Conservation (phyloP, 2,329 filamentous ascomycete species). For the Microcyclosporella mali region DNA sequence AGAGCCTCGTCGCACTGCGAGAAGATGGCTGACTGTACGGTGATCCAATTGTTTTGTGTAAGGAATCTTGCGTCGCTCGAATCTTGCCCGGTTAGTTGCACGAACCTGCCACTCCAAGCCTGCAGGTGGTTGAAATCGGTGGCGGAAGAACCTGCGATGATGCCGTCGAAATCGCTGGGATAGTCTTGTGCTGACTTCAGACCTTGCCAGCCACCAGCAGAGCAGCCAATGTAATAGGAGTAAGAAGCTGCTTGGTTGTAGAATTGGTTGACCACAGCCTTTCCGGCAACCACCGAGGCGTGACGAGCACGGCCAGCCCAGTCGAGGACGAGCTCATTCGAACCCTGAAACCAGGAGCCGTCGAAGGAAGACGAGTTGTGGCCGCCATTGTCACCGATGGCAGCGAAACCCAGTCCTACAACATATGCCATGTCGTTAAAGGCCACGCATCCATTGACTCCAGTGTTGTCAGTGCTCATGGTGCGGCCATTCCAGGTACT, state of each 20-base stretch:
- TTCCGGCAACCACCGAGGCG: constrained; percentile 28
- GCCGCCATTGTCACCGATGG: constrained; percentile 31
- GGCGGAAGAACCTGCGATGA: constrained; percentile 42
- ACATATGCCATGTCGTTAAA: constrained; percentile 31
- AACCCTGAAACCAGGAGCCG: constrained; percentile 25
- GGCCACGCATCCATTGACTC: constrained; percentile 30
- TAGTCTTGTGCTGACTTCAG: constrained; percentile 42
- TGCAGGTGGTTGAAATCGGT: constrained; percentile 40
- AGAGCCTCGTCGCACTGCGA: constrained; percentile 46
- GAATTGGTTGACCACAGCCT: constrained; percentile 32
- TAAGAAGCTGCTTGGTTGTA: constrained; percentile 36
- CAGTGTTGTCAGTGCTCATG: constrained; percentile 32
- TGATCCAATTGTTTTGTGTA: constrained; percentile 35
- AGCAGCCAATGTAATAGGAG: constrained; percentile 46
- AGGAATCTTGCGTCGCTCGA: constrained; percentile 39
- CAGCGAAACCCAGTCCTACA: constrained; percentile 28
- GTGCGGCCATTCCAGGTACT: constrained; percentile 30
- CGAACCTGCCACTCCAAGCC: constrained; percentile 41
- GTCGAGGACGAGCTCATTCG: constrained; percentile 29
- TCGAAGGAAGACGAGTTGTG: constrained; percentile 30
- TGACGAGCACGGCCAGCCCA: constrained; percentile 31
- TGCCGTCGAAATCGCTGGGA: constrained; percentile 45
- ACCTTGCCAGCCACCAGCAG: constrained; percentile 45
- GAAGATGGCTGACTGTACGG: constrained; percentile 40
- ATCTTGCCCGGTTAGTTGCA: constrained; percentile 36